Conservation (phyloP, 106 monocot species). For the Agapanthus africanus region DNA sequence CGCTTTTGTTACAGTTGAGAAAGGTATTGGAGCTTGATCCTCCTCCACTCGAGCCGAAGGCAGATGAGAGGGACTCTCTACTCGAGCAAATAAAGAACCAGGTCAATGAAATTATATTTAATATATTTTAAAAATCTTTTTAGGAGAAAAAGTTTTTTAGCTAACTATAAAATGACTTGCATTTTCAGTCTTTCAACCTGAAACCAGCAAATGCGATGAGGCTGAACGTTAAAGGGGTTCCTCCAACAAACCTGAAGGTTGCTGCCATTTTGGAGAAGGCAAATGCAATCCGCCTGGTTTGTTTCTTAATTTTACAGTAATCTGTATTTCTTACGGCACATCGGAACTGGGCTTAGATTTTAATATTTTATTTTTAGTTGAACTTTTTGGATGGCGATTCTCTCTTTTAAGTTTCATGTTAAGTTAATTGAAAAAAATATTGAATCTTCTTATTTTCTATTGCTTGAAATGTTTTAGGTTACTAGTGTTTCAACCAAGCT, state of each 20-base stretch:
- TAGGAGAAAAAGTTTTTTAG: not conserved
- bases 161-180: not conserved
- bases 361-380: not conserved
- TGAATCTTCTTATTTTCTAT: too few species aligned
- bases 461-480: too few species aligned
- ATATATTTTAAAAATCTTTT: not conserved
- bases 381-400: not conserved
- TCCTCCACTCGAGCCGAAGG: constrained; percentile 35
- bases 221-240: constrained; percentile 40
- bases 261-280: constrained; percentile 95
- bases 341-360: not conserved
- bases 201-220: constrained; percentile 51
- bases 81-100: constrained; percentile 89
- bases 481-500: too few species aligned
- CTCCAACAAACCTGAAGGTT: constrained; percentile 75
- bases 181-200: constrained; percentile 72
- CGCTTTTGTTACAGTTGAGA: constrained; percentile 55
- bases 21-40: constrained; percentile 68
- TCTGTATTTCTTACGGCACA: not conserved
- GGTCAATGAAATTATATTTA: constrained; percentile 31
- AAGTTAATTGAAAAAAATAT: not conserved
- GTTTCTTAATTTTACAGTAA: not conserved
- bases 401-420: not conserved
- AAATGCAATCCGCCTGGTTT: constrained; percentile 88
- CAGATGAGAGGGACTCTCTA: constrained; percentile 51